phyloP scores from a whole-genome alignment of 768 basidiomycete species.

The Lentinula edodes region DNA sequence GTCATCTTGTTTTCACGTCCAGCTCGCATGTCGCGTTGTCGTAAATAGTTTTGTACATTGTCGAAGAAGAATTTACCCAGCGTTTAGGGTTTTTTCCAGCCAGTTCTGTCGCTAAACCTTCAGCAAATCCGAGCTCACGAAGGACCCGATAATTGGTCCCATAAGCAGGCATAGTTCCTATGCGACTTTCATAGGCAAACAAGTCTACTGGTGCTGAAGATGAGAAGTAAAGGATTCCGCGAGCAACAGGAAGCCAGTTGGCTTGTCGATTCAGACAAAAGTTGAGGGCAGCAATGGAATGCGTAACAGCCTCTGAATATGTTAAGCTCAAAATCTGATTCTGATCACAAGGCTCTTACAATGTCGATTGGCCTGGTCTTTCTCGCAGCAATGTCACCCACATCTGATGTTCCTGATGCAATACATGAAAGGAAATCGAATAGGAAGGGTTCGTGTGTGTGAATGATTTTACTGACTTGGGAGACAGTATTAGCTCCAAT shows the following conservation, averaged over 20 bases:
- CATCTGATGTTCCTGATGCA: neutral
- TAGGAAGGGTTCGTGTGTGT: neutral
- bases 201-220: slow-evolving; percentile 9
- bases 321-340: no score
- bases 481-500: neutral
- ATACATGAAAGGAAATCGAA: neutral
- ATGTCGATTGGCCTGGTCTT: slow-evolving; percentile 1
- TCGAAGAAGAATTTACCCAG: slow-evolving; percentile 16
- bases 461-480: neutral
- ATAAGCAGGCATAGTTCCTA: slow-evolving; percentile 13
- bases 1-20: slow-evolving; percentile 22
- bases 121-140: slow-evolving; percentile 15
- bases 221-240: slow-evolving; percentile 15
- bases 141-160: slow-evolving; percentile 14
- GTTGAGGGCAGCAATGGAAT: slow-evolving; percentile 8
- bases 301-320: slow-evolving; percentile 8
- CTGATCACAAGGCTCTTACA: neutral
- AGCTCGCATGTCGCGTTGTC: slow-evolving; percentile 20
- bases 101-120: slow-evolving; percentile 9
- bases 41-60: slow-evolving; percentile 24
- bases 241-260: slow-evolving; percentile 14
- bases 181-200: slow-evolving; percentile 10
- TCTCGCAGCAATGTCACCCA: neutral
- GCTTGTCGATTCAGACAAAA: slow-evolving; percentile 14
- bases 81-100: slow-evolving; percentile 12